Conservation (phyloP, 768 basidiomycete genomes). For the Pleurotus tuoliensis region DNA sequence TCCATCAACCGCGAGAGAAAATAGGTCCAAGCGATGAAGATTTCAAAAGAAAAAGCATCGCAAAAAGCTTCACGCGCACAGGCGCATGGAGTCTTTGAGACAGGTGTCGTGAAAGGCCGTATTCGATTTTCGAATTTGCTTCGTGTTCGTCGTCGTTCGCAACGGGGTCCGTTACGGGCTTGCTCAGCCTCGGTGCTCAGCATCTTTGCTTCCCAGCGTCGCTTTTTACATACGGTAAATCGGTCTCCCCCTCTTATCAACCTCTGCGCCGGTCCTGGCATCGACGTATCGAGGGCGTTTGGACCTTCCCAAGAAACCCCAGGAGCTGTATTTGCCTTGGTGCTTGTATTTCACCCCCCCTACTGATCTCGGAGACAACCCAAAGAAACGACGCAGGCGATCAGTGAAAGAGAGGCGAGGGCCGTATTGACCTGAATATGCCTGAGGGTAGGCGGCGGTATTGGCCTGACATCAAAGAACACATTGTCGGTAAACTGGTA, state of each 20-base stretch:
- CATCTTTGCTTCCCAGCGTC: neutral
- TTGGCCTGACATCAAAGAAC: neutral
- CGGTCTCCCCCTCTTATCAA: conserved; percentile 53
- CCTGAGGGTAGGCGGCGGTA: neutral
- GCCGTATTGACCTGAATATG: conserved; percentile 17
- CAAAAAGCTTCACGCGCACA: no score
- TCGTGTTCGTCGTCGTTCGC: neutral
- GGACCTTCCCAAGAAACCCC: conserved; percentile 56
- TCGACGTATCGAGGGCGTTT: conserved; percentile 46
- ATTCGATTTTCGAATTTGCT: no score
- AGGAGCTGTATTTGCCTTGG: conserved; percentile 39
- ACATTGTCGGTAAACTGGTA: neutral
- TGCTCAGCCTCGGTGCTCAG: neutral
- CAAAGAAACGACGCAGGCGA: conserved; percentile 52
- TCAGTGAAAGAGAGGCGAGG: conserved; percentile 35
- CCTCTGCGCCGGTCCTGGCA: conserved; percentile 44
- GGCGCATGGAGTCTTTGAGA: no score
- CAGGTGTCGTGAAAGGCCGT: no score
- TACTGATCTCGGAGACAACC: conserved; percentile 33
- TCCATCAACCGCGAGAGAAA: no score
- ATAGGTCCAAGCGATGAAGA: no score
- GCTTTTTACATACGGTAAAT: conserved; percentile 40
- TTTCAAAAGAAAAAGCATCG: no score
- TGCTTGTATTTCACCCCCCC: conserved; percentile 31
- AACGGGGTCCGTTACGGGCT: neutral